A percentile compares a stretch with the other conserved stretches of the same genome.
These are phyloP conservation scores for Solanum clarkiae DNA, from an alignment of 257 asterid genomes.

Conservation along the genomic window DNA sequence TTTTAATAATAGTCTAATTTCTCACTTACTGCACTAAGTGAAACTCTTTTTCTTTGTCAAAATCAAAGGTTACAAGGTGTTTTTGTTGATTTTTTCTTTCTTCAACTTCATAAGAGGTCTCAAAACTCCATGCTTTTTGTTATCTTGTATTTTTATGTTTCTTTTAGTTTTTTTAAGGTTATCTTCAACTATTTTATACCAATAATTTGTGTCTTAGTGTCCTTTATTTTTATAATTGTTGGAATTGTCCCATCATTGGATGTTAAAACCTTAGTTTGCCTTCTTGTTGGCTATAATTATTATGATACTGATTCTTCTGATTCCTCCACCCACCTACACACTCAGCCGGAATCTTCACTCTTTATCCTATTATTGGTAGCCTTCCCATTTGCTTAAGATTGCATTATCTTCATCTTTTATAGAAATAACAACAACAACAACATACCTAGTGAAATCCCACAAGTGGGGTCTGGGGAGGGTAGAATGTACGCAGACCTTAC, in stretches of 20 bases:
- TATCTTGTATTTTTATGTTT: background rate
- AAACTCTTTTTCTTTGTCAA: background rate
- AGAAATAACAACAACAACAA: too few species aligned
- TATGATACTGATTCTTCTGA: background rate
- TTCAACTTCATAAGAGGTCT: background rate
- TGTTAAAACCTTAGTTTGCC: background rate
- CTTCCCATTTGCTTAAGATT: background rate
- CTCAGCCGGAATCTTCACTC: background rate
- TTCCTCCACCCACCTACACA: background rate
- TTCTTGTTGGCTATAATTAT: background rate
- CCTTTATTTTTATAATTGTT: background rate
- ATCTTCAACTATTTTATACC: background rate
- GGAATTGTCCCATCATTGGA: background rate
- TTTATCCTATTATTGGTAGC: background rate
- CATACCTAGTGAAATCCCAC: too few species aligned
- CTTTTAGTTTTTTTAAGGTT: background rate
- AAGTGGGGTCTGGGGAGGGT: too few species aligned
- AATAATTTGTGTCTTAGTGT: background rate
- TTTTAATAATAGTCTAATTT: background rate
- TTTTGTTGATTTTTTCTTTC: background rate
- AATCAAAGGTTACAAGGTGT: too few species aligned
- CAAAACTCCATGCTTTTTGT: background rate
- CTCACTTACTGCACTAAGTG: background rate
- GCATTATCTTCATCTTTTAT: too few species aligned
- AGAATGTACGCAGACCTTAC: too few species aligned